phyloP scores from a whole-genome alignment of 164 flowering plant genomes.

The Pachysandra terminalis region DNA sequence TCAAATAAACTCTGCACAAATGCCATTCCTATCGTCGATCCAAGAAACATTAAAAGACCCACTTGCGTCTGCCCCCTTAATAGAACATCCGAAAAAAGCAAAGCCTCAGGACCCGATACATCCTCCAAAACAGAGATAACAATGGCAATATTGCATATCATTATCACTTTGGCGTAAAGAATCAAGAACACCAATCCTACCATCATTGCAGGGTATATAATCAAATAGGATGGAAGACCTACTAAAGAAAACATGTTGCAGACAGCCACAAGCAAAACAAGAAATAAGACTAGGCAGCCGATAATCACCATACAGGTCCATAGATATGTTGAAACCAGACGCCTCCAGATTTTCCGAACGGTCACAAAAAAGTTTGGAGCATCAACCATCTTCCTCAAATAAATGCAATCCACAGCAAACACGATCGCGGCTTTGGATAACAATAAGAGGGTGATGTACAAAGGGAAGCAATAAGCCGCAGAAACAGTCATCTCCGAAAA shows the following conservation, averaged over 20 bases:
- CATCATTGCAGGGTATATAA: slow-evolving; percentile 57
- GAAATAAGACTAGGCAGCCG: slow-evolving; percentile 58
- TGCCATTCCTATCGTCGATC: slow-evolving; percentile 87
- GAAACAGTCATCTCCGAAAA: slow-evolving; percentile 69
- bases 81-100: slow-evolving; percentile 60
- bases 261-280: slow-evolving; percentile 52
- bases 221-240: slow-evolving; percentile 42
- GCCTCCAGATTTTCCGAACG: slow-evolving; percentile 62
- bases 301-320: slow-evolving; percentile 59
- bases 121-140: slow-evolving; percentile 88
- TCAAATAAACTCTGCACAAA: slow-evolving; percentile 93
- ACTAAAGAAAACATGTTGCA: slow-evolving; percentile 53
- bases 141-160: slow-evolving; percentile 69
- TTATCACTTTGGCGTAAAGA: slow-evolving; percentile 69
- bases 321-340: slow-evolving; percentile 60
- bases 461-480: slow-evolving; percentile 61
- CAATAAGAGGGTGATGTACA: slow-evolving; percentile 59
- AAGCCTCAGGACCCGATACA: slow-evolving; percentile 78
- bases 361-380: slow-evolving; percentile 43
- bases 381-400: slow-evolving; percentile 53
- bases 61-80: slow-evolving; percentile 93
- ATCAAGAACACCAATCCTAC: slow-evolving; percentile 67
- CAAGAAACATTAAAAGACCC: slow-evolving; percentile 83
- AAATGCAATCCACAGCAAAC: slow-evolving; percentile 80
- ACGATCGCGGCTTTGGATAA: slow-evolving; percentile 80